A percentile compares a stretch with the other conserved stretches of the same genome.
Evolutionary conservation across 192 early-diverging fungal genomes (phyloP).

Genomic region (Ambispora gerdemannii): DNA sequence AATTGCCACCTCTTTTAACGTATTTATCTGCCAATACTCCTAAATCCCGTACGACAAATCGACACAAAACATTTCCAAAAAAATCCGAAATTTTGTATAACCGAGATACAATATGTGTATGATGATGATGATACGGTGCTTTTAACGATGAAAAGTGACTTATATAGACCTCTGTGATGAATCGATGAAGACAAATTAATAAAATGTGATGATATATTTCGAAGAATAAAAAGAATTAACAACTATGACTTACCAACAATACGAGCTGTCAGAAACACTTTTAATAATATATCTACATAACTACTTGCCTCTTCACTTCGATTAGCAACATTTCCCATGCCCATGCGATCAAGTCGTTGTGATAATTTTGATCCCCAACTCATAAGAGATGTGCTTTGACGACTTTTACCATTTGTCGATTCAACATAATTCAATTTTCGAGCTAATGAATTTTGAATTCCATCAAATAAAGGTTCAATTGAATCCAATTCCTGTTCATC

Average conservation of each 20-base stretch:
- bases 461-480: slow-evolving; percentile 24
- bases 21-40: slow-evolving; percentile 47
- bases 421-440: slow-evolving; percentile 30
- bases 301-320: slow-evolving; percentile 41
- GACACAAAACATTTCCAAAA: slow-evolving; percentile 42
- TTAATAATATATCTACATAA: slow-evolving; percentile 41
- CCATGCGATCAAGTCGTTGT: slow-evolving; percentile 28
- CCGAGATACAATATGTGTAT: slow-evolving; percentile 37
- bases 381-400: slow-evolving; percentile 28
- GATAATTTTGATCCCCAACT: slow-evolving; percentile 30
- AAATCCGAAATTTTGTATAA: slow-evolving; percentile 41
- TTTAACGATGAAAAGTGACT: slow-evolving; percentile 32
- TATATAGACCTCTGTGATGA: slow-evolving; percentile 37
- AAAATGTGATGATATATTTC: not conserved
- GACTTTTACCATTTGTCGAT: slow-evolving; percentile 29
- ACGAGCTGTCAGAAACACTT: slow-evolving; percentile 20
- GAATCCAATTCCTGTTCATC: slow-evolving; percentile 25
- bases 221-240: not conserved
- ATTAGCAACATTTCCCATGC: slow-evolving; percentile 8
- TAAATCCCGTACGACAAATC: slow-evolving; percentile 44
- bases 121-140: slow-evolving; percentile 36
- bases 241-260: slow-evolving; percentile 14
- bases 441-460: slow-evolving; percentile 24
- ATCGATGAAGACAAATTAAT: slow-evolving; percentile 11
- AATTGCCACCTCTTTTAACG: slow-evolving; percentile 42